Conservation (phyloP, 192 early-diverging fungal genomes). For the Umbelopsis sp. region DNA sequence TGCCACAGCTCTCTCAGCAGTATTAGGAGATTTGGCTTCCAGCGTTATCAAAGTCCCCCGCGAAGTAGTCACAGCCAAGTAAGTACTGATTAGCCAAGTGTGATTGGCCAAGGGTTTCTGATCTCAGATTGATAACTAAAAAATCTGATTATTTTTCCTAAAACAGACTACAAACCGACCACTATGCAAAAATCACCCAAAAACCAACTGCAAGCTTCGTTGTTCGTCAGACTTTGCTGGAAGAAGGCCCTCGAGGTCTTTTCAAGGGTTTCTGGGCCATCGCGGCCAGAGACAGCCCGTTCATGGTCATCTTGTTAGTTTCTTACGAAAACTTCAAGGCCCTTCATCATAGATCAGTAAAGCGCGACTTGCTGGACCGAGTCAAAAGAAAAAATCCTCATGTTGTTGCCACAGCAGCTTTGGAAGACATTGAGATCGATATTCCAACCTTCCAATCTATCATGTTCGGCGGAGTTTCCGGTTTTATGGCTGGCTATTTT, state of each 20-base stretch:
- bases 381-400: slow-evolving; percentile 22
- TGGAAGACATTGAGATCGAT: slow-evolving; percentile 60
- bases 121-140: slow-evolving; percentile 21
- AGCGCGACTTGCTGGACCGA: slow-evolving; percentile 31
- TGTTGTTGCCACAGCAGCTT: slow-evolving; percentile 48
- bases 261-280: slow-evolving; percentile 75
- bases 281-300: slow-evolving; percentile 72
- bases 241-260: slow-evolving; percentile 64
- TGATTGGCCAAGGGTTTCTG: neutral
- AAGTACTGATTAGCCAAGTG: neutral
- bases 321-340: slow-evolving; percentile 79
- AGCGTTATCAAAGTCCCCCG: slow-evolving; percentile 78
- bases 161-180: slow-evolving; percentile 63
- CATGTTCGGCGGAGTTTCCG: slow-evolving; percentile 73
- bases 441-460: slow-evolving; percentile 69
- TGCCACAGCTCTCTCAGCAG: slow-evolving; percentile 71
- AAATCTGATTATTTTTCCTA: slow-evolving; percentile 11
- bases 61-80: slow-evolving; percentile 70
- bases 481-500: slow-evolving; percentile 72
- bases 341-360: slow-evolving; percentile 53
- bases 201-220: slow-evolving; percentile 49
- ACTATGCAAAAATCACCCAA: slow-evolving; percentile 46
- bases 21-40: slow-evolving; percentile 70
- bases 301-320: slow-evolving; percentile 78
- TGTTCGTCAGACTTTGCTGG: slow-evolving; percentile 53